Evolutionary conservation across 371 early-diverging fungal species (phyloP).

Genomic region (Blakeslea trispora): DNA sequence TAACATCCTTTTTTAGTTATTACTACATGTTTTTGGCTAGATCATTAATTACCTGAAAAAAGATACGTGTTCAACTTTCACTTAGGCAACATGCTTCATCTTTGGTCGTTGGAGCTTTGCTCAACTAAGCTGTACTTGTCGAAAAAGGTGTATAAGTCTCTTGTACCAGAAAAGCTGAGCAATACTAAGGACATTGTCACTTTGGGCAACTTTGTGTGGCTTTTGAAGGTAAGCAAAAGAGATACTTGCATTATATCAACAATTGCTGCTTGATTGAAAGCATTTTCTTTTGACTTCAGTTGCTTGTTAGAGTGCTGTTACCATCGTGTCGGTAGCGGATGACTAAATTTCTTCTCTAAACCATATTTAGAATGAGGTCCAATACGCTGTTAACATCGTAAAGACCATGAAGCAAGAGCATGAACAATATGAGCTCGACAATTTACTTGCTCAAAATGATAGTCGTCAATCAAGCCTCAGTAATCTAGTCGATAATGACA

Average conservation of each 20-base stretch:
- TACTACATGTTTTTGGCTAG: too few species aligned
- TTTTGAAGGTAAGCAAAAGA: slow-evolving; percentile 8
- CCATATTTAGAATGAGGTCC: not conserved
- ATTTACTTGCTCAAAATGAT: not conserved
- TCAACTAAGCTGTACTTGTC: slow-evolving; percentile 10
- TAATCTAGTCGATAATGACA: not conserved
- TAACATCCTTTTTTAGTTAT: not conserved
- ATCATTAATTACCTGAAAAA: too few species aligned
- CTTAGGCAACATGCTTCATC: slow-evolving; percentile 1
- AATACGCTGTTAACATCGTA: not conserved
- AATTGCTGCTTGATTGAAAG: not conserved
- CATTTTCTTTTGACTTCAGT: too few species aligned
- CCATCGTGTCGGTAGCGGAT: too few species aligned
- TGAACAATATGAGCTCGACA: not conserved
- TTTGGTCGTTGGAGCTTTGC: slow-evolving; percentile 9
- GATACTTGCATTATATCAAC: not conserved
- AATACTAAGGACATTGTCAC: slow-evolving; percentile 8
- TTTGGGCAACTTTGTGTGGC: slow-evolving; percentile 7
- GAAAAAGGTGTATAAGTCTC: slow-evolving; percentile 11
- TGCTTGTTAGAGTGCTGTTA: too few species aligned
- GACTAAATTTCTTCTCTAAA: too few species aligned
- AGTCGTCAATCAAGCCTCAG: not conserved
- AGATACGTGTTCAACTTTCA: too few species aligned
- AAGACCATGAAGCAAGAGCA: slow-evolving; percentile 5
- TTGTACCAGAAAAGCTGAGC: slow-evolving; percentile 10